Percentiles rank a stretch among this genome's conserved stretches.
These are phyloP conservation scores for Cladophialophora psammophila DNA, from an alignment of 2,329 filamentous ascomycete genomes.

Conservation along the genomic window DNA sequence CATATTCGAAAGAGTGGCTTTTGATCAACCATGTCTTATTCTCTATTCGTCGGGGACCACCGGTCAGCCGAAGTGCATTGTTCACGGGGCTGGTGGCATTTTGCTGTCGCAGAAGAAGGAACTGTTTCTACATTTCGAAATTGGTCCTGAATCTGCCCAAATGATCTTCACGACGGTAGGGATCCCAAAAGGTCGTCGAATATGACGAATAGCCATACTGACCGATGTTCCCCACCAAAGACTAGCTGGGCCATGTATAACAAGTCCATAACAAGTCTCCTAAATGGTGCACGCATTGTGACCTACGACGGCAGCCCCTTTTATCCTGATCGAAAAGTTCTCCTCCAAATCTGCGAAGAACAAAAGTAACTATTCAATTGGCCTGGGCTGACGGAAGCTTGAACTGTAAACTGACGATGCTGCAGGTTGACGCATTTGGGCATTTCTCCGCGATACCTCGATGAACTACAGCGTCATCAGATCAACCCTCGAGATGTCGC, in stretches of 20 bases:
- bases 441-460: conserved; percentile 77
- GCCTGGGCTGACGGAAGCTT: too few relatives aligned
- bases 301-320: conserved; percentile 88
- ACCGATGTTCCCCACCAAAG: too few relatives aligned
- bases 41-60: conserved; percentile 84
- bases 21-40: conserved; percentile 77
- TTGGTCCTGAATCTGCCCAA: conserved; percentile 52
- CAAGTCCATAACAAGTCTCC: conserved; percentile 62
- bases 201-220: too few relatives aligned
- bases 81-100: conserved; percentile 67
- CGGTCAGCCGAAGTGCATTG: conserved; percentile 83
- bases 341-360: too few relatives aligned
- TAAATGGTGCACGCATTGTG: conserved; percentile 67
- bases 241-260: conserved; percentile 89
- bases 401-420: too few relatives aligned
- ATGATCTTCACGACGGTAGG: conserved; percentile 41
- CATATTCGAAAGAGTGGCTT: conserved; percentile 56
- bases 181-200: too few relatives aligned
- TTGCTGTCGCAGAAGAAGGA: conserved; percentile 64
- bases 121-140: conserved; percentile 59
- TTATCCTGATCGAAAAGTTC: conserved; percentile 55
- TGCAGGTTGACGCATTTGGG: conserved; percentile 72
- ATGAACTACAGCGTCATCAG: conserved; percentile 71
- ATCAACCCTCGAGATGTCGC: conserved; percentile 68
- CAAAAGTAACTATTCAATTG: too few relatives aligned